Percentiles rank a stretch among this genome's conserved stretches.
Conservation (phyloP, 2,329 filamentous ascomycete species). For the Neonectria coccinea region DNA sequence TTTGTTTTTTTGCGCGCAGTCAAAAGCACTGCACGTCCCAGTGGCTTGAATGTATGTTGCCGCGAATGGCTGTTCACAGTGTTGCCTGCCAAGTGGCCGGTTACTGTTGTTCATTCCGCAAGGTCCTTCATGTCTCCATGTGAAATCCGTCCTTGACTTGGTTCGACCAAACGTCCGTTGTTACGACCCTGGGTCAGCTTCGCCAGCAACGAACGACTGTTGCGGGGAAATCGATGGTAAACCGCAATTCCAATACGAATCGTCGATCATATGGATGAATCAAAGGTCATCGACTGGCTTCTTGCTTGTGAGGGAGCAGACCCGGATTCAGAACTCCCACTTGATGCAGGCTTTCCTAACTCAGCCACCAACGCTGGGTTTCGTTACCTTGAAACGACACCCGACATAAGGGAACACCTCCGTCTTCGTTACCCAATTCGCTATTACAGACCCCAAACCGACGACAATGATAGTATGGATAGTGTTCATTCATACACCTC, state of each 20-base stretch:
- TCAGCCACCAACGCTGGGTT: neutral
- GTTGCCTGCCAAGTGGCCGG: neutral
- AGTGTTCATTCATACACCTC: neutral
- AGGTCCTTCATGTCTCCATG: no score
- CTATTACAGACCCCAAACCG: neutral
- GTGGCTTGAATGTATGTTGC: constrained; percentile 9
- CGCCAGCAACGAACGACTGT: neutral
- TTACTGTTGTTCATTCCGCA: neutral
- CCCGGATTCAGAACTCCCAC: no score
- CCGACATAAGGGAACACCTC: neutral
- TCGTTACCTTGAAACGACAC: neutral
- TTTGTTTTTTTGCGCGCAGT: neutral
- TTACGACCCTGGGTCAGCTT: neutral
- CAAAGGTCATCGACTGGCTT: neutral
- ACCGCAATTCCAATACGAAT: neutral
- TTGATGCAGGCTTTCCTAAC: neutral
- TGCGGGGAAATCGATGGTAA: neutral
- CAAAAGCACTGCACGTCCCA: neutral
- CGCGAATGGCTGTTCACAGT: neutral
- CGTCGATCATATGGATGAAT: neutral
- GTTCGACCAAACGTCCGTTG: neutral
- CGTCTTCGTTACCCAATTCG: neutral
- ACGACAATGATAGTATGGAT: neutral
- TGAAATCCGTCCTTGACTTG: neutral
- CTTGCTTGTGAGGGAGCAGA: neutral